Conservation (phyloP, 1,284 basidiomycete genomes). For the Pyrrhoderma noxium region DNA sequence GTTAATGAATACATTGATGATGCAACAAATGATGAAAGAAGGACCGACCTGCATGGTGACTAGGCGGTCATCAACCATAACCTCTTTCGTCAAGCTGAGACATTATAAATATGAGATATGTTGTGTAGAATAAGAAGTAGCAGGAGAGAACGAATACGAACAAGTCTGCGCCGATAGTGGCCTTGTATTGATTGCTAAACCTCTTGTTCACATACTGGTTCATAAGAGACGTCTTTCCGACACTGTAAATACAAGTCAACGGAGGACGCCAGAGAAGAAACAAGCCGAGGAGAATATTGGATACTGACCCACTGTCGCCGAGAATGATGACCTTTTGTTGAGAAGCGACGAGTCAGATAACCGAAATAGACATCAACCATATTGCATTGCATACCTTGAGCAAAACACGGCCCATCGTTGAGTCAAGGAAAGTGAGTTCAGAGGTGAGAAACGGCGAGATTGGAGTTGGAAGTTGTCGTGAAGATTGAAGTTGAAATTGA, state of each 20-base stretch:
- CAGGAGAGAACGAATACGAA: constrained; percentile 34
- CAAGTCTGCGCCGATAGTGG: constrained; percentile 91
- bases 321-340: constrained; percentile 86
- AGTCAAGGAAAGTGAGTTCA: too few species aligned
- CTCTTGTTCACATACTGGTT: constrained; percentile 99
- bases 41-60: constrained; percentile 93
- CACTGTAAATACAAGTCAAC: constrained; percentile 44
- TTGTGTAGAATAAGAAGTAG: constrained; percentile 3
- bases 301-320: constrained; percentile 89
- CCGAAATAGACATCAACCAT: not conserved
- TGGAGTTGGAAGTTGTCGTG: not conserved
- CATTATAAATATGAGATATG: constrained; percentile 17
- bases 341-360: not conserved
- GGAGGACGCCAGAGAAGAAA: constrained; percentile 7
- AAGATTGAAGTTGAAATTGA: constrained; percentile 16
- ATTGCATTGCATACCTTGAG: constrained; percentile 72
- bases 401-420: constrained; percentile 79
- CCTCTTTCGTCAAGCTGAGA: constrained; percentile 90
- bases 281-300: constrained; percentile 3
- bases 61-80: constrained; percentile 95
- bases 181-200: constrained; percentile 99
- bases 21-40: constrained; percentile 4
- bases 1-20: not conserved
- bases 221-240: constrained; percentile 99
- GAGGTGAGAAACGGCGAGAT: too few species aligned